phyloP scores from a whole-genome alignment of 1,284 basidiomycete genomes.

The Coriolopsis trogii region DNA sequence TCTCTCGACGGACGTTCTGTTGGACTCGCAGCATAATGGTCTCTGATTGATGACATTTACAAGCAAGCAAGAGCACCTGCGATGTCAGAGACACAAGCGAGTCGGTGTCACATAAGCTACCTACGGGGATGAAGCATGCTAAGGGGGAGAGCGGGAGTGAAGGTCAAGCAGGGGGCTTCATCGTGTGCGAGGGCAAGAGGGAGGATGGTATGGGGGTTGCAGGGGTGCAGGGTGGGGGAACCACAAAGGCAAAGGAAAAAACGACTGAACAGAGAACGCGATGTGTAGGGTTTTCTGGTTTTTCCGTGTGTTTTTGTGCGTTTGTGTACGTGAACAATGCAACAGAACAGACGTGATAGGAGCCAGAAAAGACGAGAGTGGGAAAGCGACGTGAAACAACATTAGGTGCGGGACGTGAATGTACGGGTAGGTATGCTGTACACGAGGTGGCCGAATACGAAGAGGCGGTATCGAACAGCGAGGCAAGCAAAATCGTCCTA shows the following conservation, averaged over 20 bases:
- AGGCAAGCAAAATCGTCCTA: slow-evolving; percentile 26
- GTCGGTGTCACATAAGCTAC: slow-evolving; percentile 30
- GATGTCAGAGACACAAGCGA: slow-evolving; percentile 26
- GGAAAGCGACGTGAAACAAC: slow-evolving; percentile 32
- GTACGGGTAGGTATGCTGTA: slow-evolving; percentile 32
- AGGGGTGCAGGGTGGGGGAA: slow-evolving; percentile 17
- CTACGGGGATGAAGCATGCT: slow-evolving; percentile 31
- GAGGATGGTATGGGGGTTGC: slow-evolving; percentile 8
- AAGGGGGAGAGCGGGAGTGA: slow-evolving; percentile 8
- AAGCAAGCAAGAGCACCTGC: slow-evolving; percentile 26
- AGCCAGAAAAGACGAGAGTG: slow-evolving; percentile 31
- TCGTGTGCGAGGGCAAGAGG: slow-evolving; percentile 11
- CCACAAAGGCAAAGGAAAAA: slow-evolving; percentile 25
- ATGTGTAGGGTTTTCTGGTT: slow-evolving; percentile 41
- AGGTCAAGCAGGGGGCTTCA: slow-evolving; percentile 22
- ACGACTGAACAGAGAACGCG: slow-evolving; percentile 21
- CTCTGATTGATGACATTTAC: slow-evolving; percentile 33
- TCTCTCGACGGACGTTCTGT: too few relatives aligned
- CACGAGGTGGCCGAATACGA: slow-evolving; percentile 29
- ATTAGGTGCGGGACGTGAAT: slow-evolving; percentile 36
- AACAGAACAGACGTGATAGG: slow-evolving; percentile 36
- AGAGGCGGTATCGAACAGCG: slow-evolving; percentile 27
- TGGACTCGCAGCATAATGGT: slow-evolving; percentile 28
- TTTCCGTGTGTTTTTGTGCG: slow-evolving; percentile 54
- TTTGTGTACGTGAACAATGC: slow-evolving; percentile 28